Evolutionary conservation across 202 grass and related monocot species (phyloP).

Genomic region (Digitaria exilis): DNA sequence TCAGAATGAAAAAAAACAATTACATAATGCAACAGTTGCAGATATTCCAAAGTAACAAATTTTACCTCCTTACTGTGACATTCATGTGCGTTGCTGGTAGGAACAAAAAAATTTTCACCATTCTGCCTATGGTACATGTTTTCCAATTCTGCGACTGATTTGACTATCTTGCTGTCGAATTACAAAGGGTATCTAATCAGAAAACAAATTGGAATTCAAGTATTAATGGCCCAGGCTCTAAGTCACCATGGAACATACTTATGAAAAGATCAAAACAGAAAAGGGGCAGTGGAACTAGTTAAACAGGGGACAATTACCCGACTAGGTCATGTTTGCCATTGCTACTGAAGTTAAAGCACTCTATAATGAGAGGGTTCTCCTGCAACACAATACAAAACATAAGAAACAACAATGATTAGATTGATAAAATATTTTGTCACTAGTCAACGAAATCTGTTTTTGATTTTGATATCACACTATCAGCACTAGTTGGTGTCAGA

Average conservation of each 20-base stretch:
- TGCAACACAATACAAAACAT: slow-evolving; percentile 57
- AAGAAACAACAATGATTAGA: slow-evolving; percentile 19
- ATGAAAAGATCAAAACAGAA: slow-evolving; percentile 27
- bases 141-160: slow-evolving; percentile 91
- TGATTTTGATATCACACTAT: slow-evolving; percentile 3
- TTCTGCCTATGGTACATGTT: slow-evolving; percentile 59
- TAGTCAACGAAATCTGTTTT: slow-evolving; percentile 34
- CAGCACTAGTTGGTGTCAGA: slow-evolving; percentile 7
- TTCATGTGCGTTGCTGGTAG: slow-evolving; percentile 59
- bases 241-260: slow-evolving; percentile 39
- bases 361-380: slow-evolving; percentile 92
- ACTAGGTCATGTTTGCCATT: slow-evolving; percentile 94
- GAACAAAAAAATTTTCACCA: slow-evolving; percentile 86
- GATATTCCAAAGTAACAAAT: slow-evolving; percentile 40
- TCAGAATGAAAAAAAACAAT: slow-evolving; percentile 42
- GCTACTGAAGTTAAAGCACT: slow-evolving; percentile 97
- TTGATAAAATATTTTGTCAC: slow-evolving; percentile 26
- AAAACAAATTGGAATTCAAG: slow-evolving; percentile 54
- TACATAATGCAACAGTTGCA: slow-evolving; percentile 25
- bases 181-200: slow-evolving; percentile 61
- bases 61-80: slow-evolving; percentile 87
- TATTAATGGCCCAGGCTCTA: slow-evolving; percentile 49
- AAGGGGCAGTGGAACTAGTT: slow-evolving; percentile 9
- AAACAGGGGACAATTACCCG: slow-evolving; percentile 71
- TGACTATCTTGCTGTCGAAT: slow-evolving; percentile 92